Evolutionary conservation across 805 yeast genomes (phyloP), one percentile per base, ranked within the genome.

Genomic region (Cyberlindnera euphorbiiphila): DNA sequence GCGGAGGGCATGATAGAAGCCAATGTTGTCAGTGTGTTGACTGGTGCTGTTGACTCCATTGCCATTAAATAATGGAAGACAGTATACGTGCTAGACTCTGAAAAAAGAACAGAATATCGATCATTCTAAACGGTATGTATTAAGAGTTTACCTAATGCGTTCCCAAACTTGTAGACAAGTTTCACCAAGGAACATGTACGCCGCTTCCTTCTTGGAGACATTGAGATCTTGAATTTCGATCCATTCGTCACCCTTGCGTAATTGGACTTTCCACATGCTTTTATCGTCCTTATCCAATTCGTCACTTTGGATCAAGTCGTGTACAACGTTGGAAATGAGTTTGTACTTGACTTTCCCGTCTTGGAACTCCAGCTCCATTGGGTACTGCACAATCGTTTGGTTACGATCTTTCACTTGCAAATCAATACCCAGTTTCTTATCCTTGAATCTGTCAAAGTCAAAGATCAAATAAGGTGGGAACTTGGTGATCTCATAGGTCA

Each of bases 1-100:
- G 94, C 96, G 9, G 94, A 86, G 49, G 69, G 71, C 43, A 70
- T 86, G 36, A 76, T 94, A 52, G 98, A 93, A 62, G 93, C 86
- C 36, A 94, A 93, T 59, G 81, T 93, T 33, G 87, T 86, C 10
- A 78, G 95, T 23, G 74, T 91, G 46, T 69, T 89, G 56, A 85
- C 96, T 12, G 85, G 96, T 34, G 85, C 84, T 62, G 89, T 93
- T 28, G 89, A 93, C 62, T 77, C 91, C 32, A 81, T 86, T 41
- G 95, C 96, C 19, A 87, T 93, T 50, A 83, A 83, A 61, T 86
- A 70, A 50, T n/a, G n/a, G n/a, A n/a, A n/a, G n/a, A n/a, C n/a
- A n/a, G n/a, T n/a, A n/a, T n/a, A n/a, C n/a, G 30, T 10, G 9
- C 6, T 13, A 22, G 12, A 5, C 27, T 29, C 24, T 3, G 19